Evolutionary conservation across 2,329 filamentous ascomycete species (phyloP).

Genomic region (Diplocarpon mali): DNA sequence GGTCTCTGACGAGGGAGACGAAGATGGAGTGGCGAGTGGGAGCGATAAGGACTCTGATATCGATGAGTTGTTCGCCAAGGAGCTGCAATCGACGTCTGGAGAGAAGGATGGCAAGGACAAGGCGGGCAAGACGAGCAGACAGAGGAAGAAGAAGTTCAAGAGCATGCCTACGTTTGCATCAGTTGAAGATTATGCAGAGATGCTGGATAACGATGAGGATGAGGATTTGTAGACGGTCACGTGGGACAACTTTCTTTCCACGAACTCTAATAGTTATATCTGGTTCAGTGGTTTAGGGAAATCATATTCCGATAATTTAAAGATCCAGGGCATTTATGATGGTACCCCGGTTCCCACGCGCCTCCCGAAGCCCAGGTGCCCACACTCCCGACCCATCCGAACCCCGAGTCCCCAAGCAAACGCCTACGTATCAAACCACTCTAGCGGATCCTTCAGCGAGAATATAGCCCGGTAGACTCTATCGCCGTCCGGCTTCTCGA

Average conservation of each 20-base stretch:
- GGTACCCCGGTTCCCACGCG: too few species aligned
- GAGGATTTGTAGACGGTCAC: conserved; percentile 18
- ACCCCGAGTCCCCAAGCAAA: too few species aligned
- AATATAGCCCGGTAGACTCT: conserved; percentile 37
- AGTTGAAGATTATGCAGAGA: conserved; percentile 81
- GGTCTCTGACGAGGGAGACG: conserved; percentile 19
- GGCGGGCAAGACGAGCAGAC: conserved; percentile 35
- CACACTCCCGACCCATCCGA: too few species aligned
- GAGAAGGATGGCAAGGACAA: conserved; percentile 30
- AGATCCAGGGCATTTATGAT: too few species aligned
- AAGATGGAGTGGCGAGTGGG: conserved; percentile 1
- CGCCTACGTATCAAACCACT: conserved; percentile 41
- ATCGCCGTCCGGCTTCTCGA: conserved; percentile 32
- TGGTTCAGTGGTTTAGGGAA: too few species aligned
- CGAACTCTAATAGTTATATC: too few species aligned
- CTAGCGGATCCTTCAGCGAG: conserved; percentile 34
- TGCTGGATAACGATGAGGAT: conserved; percentile 64
- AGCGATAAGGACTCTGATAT: conserved; percentile 43
- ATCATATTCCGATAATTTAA: too few species aligned
- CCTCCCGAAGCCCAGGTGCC: too few species aligned
- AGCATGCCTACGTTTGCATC: conserved; percentile 86
- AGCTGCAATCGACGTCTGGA: conserved; percentile 9
- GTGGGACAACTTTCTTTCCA: neutral
- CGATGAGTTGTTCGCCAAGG: conserved; percentile 30
- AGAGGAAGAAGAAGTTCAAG: conserved; percentile 77